Evolutionary conservation across 768 basidiomycete genomes (phyloP).

Genomic region (Suillus weaverae): DNA sequence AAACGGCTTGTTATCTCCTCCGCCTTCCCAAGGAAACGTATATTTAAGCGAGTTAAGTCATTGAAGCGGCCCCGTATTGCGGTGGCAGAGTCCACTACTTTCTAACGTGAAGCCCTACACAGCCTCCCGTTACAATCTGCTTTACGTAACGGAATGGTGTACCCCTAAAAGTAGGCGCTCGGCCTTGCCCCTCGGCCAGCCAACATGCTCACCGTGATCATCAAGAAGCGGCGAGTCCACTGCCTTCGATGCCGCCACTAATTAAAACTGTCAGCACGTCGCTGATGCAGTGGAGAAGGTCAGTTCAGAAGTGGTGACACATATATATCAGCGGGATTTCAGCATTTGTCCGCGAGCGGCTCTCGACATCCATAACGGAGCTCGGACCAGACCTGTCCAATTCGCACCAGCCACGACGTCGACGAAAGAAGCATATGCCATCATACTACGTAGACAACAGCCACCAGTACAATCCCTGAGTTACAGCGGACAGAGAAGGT

Average conservation of each 20-base stretch:
- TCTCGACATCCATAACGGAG: not conserved
- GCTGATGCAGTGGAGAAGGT: not conserved
- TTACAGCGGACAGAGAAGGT: not conserved
- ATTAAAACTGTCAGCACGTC: not conserved
- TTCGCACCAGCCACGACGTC: not conserved
- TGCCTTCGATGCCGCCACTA: not conserved
- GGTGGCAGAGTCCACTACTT: not conserved
- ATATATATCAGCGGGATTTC: not conserved
- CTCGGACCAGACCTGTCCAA: not conserved
- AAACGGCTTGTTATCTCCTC: not conserved
- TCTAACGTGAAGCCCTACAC: not conserved
- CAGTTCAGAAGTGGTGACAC: not conserved
- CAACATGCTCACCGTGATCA: not conserved
- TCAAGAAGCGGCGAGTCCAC: not conserved
- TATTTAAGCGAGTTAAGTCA: not conserved
- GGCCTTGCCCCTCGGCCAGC: not conserved
- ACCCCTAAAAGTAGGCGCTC: not conserved
- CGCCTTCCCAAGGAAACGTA: not conserved
- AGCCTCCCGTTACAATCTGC: not conserved
- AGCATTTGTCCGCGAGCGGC: not conserved
- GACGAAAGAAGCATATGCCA: not conserved
- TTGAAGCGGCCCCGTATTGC: not conserved
- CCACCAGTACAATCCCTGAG: not conserved
- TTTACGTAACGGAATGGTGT: not conserved
- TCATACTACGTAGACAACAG: not conserved